Percentiles rank a stretch among this genome's conserved stretches.
Conservation (phyloP, 129 eudicot species). For the Artemisia tridentata region DNA sequence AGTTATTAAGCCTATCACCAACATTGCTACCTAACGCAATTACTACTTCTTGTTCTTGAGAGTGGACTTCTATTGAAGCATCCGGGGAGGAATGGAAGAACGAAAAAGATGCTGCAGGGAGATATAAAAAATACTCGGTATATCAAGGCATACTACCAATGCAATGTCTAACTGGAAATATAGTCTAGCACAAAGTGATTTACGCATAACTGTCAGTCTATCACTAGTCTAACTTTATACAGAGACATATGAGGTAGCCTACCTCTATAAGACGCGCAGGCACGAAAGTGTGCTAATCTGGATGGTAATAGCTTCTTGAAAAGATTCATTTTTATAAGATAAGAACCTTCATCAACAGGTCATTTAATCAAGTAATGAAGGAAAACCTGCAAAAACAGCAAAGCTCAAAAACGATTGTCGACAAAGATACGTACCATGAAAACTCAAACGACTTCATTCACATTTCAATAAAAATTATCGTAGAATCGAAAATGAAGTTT, state of each 20-base stretch:
- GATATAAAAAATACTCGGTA: neutral
- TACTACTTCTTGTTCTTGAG: constrained; percentile 79
- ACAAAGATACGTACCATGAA: neutral
- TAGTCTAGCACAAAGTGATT: neutral
- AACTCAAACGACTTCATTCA: neutral
- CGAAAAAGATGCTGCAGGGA: constrained; percentile 43
- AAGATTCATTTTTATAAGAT: constrained; percentile 37
- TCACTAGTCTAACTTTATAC: neutral
- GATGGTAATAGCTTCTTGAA: constrained; percentile 50
- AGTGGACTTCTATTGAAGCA: constrained; percentile 54
- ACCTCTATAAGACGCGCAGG: constrained; percentile 45
- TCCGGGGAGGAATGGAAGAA: constrained; percentile 53
- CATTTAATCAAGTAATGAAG: neutral
- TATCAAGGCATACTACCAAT: constrained; percentile 2
- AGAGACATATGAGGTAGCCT: neutral
- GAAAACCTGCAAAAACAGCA: constrained; percentile 24
- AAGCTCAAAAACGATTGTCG: constrained; percentile 5
- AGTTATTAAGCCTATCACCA: constrained; percentile 70
- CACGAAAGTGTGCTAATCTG: constrained; percentile 27
- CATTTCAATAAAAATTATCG: neutral
- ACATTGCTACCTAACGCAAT: constrained; percentile 94
- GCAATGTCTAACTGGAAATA: neutral
- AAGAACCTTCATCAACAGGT: constrained; percentile 5
- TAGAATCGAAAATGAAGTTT: no score
- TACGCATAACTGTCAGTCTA: neutral